Base-by-base conservation (phyloP, 2,329 filamentous ascomycete species). In the Nemania sp. region DNA sequence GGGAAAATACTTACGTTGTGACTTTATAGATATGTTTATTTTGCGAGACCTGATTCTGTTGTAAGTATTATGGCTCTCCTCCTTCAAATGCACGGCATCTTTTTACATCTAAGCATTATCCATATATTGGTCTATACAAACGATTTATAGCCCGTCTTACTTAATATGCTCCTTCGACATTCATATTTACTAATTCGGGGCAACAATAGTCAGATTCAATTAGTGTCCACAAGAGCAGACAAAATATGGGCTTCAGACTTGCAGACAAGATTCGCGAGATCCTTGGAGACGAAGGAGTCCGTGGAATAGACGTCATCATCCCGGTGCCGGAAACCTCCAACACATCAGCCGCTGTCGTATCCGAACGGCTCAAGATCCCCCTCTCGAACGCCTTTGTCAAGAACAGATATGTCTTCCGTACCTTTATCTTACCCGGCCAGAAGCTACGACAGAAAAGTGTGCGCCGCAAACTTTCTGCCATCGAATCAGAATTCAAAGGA, bases 401-500 rank as follows among this genome's bases (percentile, higher is more conserved):
- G 21, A 62, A 59, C 32, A 56, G 61, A 54, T 66, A 57, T 15
- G 61, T 65, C 2, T 59, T 61, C 45, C 84, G 90, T 52, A 92
- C 90, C 1, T 92, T 92, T 75, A 92, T 92, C 18, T 20, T 73
- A 60, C 80, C 93, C 1, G 90, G 89, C 29, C 93, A 97, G 75
- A 86, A 86, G 67, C 84, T 87, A 17, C 84, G 93, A 3, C 87
- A 95, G 71, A 94, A 94, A 77, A 90, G 91, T 67, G 92, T 98
- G 10, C 88, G 94, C 3, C 86, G 93, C 50, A 98, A 98, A 78
- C 83, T 98, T 40, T 94, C 90, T 62, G 87, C 93, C 18, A 96
- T 97, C 76, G 86, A 88, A 25, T 87, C 88, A 39, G 92, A 97
- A 73, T 97, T 97, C 76, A 81, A 87, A 59, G 91, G 85, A 67